Base-by-base conservation (phyloP, 2,329 filamentous ascomycete genomes). In the Sarocladium brachiariae region DNA sequence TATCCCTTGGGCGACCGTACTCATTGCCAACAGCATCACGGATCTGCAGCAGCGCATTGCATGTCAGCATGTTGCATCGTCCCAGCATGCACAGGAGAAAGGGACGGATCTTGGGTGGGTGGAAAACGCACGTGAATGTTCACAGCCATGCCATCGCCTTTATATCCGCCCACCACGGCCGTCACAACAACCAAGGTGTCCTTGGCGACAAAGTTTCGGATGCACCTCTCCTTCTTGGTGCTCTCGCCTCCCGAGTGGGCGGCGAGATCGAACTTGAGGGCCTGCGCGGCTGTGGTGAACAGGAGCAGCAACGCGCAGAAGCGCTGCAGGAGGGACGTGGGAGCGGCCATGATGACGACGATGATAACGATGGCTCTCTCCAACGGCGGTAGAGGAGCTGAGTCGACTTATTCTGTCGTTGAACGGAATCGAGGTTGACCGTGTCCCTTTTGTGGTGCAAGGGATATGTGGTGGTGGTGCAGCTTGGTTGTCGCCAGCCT, bases 131-230 rank as follows among this genome's bases (percentile, higher is more conserved):
- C 92, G 71, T 95, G 86, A 78, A 99, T 93, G 69, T 97, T 95
- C 57, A 97, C 82, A 60, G 81, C 73, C 82, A 95, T 91, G 50
- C 93, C 93, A 75, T 99, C 93, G 52, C 90, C 92, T 71, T 86
- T 88, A 58, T 73, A 73, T n/a, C 93, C 93, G 65, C 85, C 82
- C 51, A 96, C 78, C 53, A 83, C 96, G 51, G 91, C 88, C 52
- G 92, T 97, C 50, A 99, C 92, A 30, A 97, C 92, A 37, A 99
- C 93, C 57, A 99, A 75, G 57, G 93, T 95, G 65, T 96, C 90
- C 70, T 83, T 87, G 54, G 82, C 80, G 58, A 96, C 91, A 69
- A 96, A 99, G 75, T 99, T 99, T 67, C 92, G 83, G 69, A 99
- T 87, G 74, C 93, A 99, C 73, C 92, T 81, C 72, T 92, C 87